A percentile compares a stretch with the other conserved stretches of the same genome.
Conservation (phyloP, 768 basidiomycete genomes). For the Hydnum rufescens region DNA sequence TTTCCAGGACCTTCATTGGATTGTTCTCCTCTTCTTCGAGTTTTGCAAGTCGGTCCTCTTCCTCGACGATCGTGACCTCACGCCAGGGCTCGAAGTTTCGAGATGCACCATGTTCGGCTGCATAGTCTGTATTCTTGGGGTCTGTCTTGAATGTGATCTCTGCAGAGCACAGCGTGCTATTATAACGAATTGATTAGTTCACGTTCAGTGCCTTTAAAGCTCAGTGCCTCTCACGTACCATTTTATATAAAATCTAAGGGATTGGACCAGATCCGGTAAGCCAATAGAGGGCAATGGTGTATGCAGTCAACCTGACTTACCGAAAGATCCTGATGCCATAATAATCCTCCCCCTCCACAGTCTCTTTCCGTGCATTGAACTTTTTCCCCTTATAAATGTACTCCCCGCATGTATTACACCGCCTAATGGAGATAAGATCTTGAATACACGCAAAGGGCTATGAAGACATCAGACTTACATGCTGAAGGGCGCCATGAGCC, state of each 20-base stretch:
- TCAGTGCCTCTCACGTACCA: conserved; percentile 30
- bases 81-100: conserved; percentile 98
- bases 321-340: conserved; percentile 96
- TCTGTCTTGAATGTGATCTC: conserved; percentile 99
- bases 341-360: conserved; percentile 91
- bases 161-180: conserved; percentile 81
- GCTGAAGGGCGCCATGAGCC: conserved; percentile 98
- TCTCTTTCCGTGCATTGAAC: conserved; percentile 98
- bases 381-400: conserved; percentile 99
- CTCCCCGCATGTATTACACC: conserved; percentile 90
- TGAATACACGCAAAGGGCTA: background rate
- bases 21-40: conserved; percentile 88
- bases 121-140: conserved; percentile 89
- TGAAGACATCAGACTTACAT: conserved; percentile 37
- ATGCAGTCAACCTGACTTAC: conserved; percentile 20
- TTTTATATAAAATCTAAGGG: conserved; percentile 55
- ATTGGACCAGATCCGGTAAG: background rate
- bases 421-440: conserved; percentile 26
- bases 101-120: conserved; percentile 88
- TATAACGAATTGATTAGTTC: too few relatives aligned
- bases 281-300: background rate
- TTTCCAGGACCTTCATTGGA: conserved; percentile 93
- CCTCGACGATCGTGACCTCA: conserved; percentile 50
- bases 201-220: background rate
- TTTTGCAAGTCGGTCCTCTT: conserved; percentile 68